Evolutionary conservation across 768 basidiomycete genomes (phyloP).

Genomic region (Termitomyces sp.): DNA sequence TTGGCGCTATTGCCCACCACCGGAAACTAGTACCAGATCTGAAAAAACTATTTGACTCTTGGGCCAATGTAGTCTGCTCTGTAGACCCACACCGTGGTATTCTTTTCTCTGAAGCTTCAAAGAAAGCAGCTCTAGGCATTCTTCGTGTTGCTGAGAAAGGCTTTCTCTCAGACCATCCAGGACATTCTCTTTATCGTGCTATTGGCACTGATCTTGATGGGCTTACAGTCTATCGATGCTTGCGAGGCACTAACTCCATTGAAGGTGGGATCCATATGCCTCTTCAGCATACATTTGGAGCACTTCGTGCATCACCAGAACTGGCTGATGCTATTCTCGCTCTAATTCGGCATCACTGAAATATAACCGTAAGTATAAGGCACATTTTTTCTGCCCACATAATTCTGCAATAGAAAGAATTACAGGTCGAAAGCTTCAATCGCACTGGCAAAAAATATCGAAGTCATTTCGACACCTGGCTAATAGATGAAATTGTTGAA

Average conservation of each 20-base stretch:
- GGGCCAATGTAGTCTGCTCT: neutral
- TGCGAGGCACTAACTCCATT: conserved; percentile 19
- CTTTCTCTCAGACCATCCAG: conserved; percentile 16
- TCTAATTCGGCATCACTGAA: neutral
- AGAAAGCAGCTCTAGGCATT: conserved; percentile 9
- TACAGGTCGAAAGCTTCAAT: conserved; percentile 6
- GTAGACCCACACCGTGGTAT: neutral
- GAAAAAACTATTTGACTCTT: conserved; percentile 3
- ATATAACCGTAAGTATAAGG: neutral
- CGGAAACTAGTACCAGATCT: neutral
- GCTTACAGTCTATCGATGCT: conserved; percentile 10
- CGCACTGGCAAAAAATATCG: neutral
- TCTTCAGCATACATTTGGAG: conserved; percentile 16
- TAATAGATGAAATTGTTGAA: neutral
- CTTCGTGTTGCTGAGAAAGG: conserved; percentile 11
- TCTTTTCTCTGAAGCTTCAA: neutral
- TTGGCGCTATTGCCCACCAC: neutral
- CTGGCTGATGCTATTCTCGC: conserved; percentile 16
- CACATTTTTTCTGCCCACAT: too few species aligned
- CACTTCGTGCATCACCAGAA: conserved; percentile 18
- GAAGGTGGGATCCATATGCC: conserved; percentile 20
- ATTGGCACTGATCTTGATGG: conserved; percentile 15
- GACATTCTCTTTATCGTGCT: conserved; percentile 11
- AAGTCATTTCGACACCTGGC: neutral
- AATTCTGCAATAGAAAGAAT: too few species aligned